phyloP scores from a whole-genome alignment of 805 yeast species.

The Metschnikowia anglica region DNA sequence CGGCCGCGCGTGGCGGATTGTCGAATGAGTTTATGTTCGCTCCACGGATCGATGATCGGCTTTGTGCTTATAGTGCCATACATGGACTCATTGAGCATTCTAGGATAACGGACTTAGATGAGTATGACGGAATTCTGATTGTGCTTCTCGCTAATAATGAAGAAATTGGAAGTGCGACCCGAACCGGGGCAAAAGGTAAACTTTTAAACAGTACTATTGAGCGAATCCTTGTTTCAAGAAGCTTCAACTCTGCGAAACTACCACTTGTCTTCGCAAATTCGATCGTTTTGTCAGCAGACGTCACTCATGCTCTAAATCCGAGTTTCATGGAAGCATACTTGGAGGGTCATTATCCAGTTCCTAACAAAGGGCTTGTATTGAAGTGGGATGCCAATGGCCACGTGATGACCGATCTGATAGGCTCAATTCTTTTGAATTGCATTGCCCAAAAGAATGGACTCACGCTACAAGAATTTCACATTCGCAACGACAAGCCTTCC shows the following conservation, averaged over 20 bases:
- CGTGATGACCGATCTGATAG: constrained; percentile 38
- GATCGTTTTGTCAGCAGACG: constrained; percentile 41
- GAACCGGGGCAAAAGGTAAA: constrained; percentile 42
- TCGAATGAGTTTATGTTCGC: constrained; percentile 38
- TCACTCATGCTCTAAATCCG: constrained; percentile 45
- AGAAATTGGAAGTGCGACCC: constrained; percentile 40
- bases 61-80: constrained; percentile 41
- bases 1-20: constrained; percentile 39
- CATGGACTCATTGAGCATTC: constrained; percentile 28
- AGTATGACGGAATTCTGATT: constrained; percentile 30
- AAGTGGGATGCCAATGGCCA: constrained; percentile 40
- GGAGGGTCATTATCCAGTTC: constrained; percentile 36
- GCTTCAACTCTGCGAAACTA: constrained; percentile 7
- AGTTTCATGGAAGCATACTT: constrained; percentile 36
- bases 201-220: constrained; percentile 27
- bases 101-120: constrained; percentile 13
- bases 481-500: constrained; percentile 40
- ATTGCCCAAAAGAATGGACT: constrained; percentile 27
- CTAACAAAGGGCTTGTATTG: constrained; percentile 38
- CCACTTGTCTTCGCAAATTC: constrained; percentile 31
- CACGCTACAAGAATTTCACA: constrained; percentile 38
- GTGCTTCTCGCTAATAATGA: constrained; percentile 42
- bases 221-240: constrained; percentile 13
- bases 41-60: constrained; percentile 42
- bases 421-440: constrained; percentile 25